Conservation (phyloP, 2,329 filamentous ascomycete genomes). For the Aspergillus felis region DNA sequence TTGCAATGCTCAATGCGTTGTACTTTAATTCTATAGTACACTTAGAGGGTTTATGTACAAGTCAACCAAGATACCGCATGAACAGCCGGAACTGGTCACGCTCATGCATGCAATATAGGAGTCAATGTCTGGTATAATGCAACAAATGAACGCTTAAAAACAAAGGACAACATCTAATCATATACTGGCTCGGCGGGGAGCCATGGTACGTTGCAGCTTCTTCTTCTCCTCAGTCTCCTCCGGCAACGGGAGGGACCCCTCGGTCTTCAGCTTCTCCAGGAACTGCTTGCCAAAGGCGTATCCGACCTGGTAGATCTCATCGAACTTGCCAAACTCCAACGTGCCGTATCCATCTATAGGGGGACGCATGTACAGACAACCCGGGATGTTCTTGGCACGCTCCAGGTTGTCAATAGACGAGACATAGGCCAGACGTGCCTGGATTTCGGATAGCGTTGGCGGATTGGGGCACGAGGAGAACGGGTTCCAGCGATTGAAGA, state of each 20-base stretch:
- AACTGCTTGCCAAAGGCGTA: constrained; percentile 82
- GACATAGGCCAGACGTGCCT: constrained; percentile 90
- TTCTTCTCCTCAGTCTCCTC: constrained; percentile 75
- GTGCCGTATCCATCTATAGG: constrained; percentile 92
- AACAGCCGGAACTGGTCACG: neutral
- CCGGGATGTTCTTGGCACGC: constrained; percentile 82
- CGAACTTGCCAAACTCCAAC: constrained; percentile 93
- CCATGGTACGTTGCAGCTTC: constrained; percentile 72
- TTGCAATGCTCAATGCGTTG: neutral
- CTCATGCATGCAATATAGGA: neutral
- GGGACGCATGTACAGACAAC: constrained; percentile 94
- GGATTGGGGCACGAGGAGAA: constrained; percentile 86
- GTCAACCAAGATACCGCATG: neutral
- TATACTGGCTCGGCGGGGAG: constrained; percentile 73
- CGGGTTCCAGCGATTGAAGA: constrained; percentile 94
- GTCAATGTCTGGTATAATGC: neutral
- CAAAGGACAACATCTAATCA: constrained; percentile 8
- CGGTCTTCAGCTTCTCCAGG: constrained; percentile 68
- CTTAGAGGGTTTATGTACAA: neutral
- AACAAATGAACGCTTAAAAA: neutral
- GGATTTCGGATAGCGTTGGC: constrained; percentile 91
- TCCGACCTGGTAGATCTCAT: constrained; percentile 89
- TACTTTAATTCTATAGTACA: neutral
- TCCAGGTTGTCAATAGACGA: constrained; percentile 92
- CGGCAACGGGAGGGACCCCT: constrained; percentile 68